These are phyloP conservation scores for Phaeosphaeriaceae sp. DNA, from an alignment of 2,329 filamentous ascomycete species.

Conservation along the genomic window DNA sequence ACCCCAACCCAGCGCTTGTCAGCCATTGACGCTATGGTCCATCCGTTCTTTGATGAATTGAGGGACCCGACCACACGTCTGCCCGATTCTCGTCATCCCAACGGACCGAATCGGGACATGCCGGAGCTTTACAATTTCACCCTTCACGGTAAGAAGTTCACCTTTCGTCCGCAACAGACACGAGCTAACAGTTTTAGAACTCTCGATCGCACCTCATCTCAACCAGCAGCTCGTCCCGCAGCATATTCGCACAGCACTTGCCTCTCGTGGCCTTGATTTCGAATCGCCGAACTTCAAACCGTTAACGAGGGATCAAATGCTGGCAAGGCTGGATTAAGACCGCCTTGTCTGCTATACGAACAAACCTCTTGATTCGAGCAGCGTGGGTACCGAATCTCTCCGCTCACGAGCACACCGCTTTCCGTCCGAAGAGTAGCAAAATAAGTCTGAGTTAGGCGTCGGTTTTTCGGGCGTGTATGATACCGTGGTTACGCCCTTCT, in stretches of 20 bases:
- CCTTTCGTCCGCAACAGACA: not conserved
- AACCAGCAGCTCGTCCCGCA: conserved; percentile 87
- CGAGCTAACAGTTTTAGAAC: conserved; percentile 65
- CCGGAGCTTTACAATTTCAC: conserved; percentile 93
- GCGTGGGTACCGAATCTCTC: conserved; percentile 44
- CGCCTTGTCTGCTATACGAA: conserved; percentile 38
- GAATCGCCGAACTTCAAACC: conserved; percentile 82
- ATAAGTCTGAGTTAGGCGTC: conserved; percentile 47
- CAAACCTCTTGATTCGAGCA: conserved; percentile 50
- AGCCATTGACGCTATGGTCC: conserved; percentile 95
- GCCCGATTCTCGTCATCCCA: conserved; percentile 91
- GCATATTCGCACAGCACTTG: conserved; percentile 78
- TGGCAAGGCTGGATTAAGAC: conserved; percentile 86
- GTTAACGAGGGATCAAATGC: conserved; percentile 93
- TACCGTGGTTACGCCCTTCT: conserved; percentile 44
- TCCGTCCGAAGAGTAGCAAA: conserved; percentile 42
- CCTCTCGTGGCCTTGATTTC: conserved; percentile 83
- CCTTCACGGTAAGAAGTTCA: conserved; percentile 76
- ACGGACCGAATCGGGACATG: conserved; percentile 79
- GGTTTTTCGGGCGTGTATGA: conserved; percentile 41
- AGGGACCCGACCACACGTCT: conserved; percentile 89
- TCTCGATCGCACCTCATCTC: conserved; percentile 90
- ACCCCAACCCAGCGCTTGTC: conserved; percentile 94
- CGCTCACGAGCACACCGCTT: conserved; percentile 39
- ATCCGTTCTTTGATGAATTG: conserved; percentile 98